These are phyloP conservation scores for Aspergillus amoenus DNA, from an alignment of 2,329 filamentous ascomycete species.

Conservation along the genomic window DNA sequence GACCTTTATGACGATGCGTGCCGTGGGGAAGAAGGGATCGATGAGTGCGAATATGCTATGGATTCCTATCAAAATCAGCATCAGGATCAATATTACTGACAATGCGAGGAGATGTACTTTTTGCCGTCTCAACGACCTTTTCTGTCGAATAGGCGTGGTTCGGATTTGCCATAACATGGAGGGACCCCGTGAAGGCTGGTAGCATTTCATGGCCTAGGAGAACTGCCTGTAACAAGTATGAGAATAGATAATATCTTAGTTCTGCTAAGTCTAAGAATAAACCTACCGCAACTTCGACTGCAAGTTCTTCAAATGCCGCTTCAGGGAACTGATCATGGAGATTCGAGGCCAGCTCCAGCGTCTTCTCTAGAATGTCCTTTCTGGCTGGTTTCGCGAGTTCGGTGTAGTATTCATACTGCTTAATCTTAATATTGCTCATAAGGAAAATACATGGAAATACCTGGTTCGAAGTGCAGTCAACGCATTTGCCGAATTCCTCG, in stretches of 20 bases:
- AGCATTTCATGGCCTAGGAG: background rate
- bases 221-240: background rate
- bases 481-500: background rate
- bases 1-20: conserved; percentile 5
- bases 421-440: background rate
- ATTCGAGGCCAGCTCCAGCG: background rate
- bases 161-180: conserved; percentile 9
- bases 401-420: background rate
- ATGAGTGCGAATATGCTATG: background rate
- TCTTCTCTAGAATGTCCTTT: background rate
- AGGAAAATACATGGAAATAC: background rate
- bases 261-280: too few relatives aligned
- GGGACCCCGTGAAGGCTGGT: background rate
- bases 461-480: conserved; percentile 11
- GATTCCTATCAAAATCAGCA: background rate
- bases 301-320: background rate
- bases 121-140: background rate
- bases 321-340: background rate
- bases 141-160: background rate
- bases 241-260: too few relatives aligned
- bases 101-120: too few relatives aligned
- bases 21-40: background rate
- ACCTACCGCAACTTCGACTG: conserved; percentile 1
- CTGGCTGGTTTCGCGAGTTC: background rate
- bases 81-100: too few relatives aligned